A percentile compares a stretch with the other conserved stretches of the same genome.
These are phyloP conservation scores for Sonneratia caseolaris DNA, from an alignment of 345 rosid species.

Conservation along the genomic window DNA sequence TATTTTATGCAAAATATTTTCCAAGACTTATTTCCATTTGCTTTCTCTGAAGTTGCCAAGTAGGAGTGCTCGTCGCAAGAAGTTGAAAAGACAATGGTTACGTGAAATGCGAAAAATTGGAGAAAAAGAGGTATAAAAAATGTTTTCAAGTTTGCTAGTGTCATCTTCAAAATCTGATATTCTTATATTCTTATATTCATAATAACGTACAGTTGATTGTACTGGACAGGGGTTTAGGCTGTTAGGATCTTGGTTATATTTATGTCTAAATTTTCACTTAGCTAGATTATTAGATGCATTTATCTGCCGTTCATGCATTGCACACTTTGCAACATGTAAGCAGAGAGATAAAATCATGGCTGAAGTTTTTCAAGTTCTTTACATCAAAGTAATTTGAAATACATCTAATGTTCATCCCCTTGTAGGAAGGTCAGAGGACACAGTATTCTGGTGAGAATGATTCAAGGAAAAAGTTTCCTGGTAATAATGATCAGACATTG, in stretches of 20 bases:
- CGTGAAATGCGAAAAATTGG: constrained; percentile 54
- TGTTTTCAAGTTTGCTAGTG: background rate
- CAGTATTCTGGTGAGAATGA: constrained; percentile 5
- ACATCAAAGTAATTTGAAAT: background rate
- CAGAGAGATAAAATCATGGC: background rate
- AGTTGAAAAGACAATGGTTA: constrained; percentile 70
- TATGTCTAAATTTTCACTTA: background rate
- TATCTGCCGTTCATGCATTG: background rate
- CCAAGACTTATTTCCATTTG: constrained; percentile 14
- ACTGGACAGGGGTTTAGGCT: background rate
- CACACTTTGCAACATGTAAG: background rate
- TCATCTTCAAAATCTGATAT: background rate
- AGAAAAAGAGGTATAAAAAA: constrained; percentile 43
- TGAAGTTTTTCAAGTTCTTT: background rate
- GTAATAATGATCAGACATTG: constrained; percentile 24
- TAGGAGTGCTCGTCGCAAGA: constrained; percentile 90
- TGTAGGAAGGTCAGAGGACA: constrained; percentile 19
- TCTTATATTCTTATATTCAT: background rate
- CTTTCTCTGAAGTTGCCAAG: constrained; percentile 51
- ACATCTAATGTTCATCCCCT: background rate
- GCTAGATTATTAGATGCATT: background rate
- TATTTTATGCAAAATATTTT: background rate
- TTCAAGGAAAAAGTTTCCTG: constrained; percentile 25
- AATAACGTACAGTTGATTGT: background rate
- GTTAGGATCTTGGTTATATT: background rate